phyloP scores from a whole-genome alignment of 441 rosid species.

The Raphanus hybrid region DNA sequence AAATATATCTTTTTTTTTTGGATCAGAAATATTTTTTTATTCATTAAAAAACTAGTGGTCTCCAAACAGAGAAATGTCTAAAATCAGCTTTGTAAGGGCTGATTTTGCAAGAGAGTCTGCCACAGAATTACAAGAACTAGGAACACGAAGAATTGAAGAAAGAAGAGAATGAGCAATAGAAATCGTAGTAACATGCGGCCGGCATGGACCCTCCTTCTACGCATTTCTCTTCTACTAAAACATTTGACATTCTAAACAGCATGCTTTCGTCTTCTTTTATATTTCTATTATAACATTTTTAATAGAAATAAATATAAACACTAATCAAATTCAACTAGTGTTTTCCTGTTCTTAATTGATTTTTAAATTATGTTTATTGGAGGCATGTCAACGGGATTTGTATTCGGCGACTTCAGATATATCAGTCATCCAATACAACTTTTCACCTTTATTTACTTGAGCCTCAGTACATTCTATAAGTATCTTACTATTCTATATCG shows the following conservation, averaged over 20 bases:
- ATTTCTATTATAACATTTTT: not conserved
- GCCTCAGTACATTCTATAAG: not conserved
- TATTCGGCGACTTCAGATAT: not conserved
- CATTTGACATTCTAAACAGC: slow-evolving; percentile 24
- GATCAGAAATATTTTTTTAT: too few species aligned
- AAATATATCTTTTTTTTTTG: too few species aligned
- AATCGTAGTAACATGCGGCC: slow-evolving; percentile 23
- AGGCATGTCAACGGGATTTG: slow-evolving; percentile 31
- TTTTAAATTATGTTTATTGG: not conserved
- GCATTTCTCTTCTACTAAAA: slow-evolving; percentile 13
- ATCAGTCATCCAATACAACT: not conserved
- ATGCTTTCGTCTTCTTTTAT: slow-evolving; percentile 2
- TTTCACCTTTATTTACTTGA: not conserved
- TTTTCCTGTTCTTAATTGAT: not conserved
- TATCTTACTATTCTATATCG: not conserved
- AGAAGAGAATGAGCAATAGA: slow-evolving; percentile 8
- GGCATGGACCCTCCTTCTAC: slow-evolving; percentile 27
- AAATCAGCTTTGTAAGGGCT: too few species aligned
- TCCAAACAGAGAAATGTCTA: too few species aligned
- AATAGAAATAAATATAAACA: not conserved
- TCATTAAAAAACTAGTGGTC: too few species aligned
- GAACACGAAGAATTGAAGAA: not conserved
- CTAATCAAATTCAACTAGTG: slow-evolving; percentile 10
- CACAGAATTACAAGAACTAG: too few species aligned
- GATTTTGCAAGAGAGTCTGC: too few species aligned